Percentiles rank a stretch among this genome's conserved stretches.
These are phyloP conservation scores for Nemania sp. DNA, from an alignment of 2,329 filamentous ascomycete species.

Conservation along the genomic window DNA sequence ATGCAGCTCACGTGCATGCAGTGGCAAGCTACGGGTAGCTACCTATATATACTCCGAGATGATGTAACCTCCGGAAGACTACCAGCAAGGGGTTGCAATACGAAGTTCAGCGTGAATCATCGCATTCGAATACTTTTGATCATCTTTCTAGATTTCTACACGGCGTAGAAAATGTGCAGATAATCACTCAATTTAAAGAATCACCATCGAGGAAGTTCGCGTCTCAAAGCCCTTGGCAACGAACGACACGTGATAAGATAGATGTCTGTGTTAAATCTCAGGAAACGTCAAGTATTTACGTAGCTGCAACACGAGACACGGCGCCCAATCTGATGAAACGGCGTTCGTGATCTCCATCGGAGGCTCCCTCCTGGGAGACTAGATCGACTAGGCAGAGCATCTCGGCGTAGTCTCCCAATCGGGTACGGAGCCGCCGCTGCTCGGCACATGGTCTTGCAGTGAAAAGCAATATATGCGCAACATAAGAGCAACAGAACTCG, in stretches of 20 bases:
- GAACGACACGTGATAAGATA: not conserved
- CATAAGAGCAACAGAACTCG: not conserved
- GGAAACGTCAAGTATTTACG: not conserved
- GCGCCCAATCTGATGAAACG: not conserved
- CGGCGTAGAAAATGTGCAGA: not conserved
- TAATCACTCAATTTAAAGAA: too few species aligned
- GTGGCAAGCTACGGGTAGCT: slow-evolving; percentile 23
- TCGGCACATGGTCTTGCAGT: not conserved
- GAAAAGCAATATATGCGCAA: not conserved
- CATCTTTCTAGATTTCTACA: not conserved
- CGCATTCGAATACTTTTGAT: not conserved
- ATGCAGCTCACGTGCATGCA: slow-evolving; percentile 17
- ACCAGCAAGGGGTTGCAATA: slow-evolving; percentile 16
- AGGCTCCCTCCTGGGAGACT: not conserved
- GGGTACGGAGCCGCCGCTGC: slow-evolving; percentile 10
- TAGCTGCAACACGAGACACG: not conserved
- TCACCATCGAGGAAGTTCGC: not conserved
- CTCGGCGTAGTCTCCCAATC: slow-evolving; percentile 20
- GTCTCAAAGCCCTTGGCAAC: not conserved
- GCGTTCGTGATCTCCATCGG: not conserved
- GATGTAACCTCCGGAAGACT: slow-evolving; percentile 16
- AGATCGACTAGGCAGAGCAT: slow-evolving; percentile 15
- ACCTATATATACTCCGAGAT: slow-evolving; percentile 20
- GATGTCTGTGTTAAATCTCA: not conserved
- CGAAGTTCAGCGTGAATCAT: slow-evolving; percentile 9